Base-by-base conservation (phyloP, 768 basidiomycete genomes). In the Candolleomyces aberdarensis region DNA sequence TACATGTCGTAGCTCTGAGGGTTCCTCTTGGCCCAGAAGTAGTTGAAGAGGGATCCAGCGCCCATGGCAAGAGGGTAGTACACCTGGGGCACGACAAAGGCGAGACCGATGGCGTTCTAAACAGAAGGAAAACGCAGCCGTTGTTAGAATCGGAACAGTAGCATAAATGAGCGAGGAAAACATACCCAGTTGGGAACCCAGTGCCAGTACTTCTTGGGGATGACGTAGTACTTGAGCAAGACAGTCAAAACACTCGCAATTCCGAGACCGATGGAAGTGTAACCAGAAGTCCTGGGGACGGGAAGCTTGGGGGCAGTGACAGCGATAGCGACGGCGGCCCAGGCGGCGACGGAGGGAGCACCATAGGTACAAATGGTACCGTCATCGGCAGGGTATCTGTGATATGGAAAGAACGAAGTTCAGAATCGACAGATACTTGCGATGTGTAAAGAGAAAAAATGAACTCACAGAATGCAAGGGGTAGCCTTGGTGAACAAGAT, bases 401-500 rank as follows among this genome's bases (percentile, higher is more conserved):
- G 26, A n/a, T n/a, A n/a, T 76, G 52, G 50, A 43, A 17, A 22
- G 31, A 47, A 56, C n/a, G 29, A 2, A 5, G 48, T 50, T 22
- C 15, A 22, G 11, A 22, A 26, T 26, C 26, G 3, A 26, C 26
- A 26, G 26, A 26, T 26, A 1, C 26, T 26, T 26, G 26, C 1
- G 26, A 26, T 26, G 55, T 47, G 46, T 50, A 17, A 56, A 4
- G n/a, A 51, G 40, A 50, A 31, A 3, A 32, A 22, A 31, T 19
- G 48, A 15, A 69, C 78, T 48, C 64, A 79, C 76, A 81, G 73
- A 69, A 88, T 88, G 66, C 85, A 88, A 39, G 85, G 84, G 15
- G 81, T 76, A 14, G 85, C 83, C 61, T 80, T 84, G 54, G 81
- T 82, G 78, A 88, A 87, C 49, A 88, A 75, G 61, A 87, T 75